phyloP scores from a whole-genome alignment of 2,329 filamentous ascomycete genomes.

The Ceratocystis variospora region DNA sequence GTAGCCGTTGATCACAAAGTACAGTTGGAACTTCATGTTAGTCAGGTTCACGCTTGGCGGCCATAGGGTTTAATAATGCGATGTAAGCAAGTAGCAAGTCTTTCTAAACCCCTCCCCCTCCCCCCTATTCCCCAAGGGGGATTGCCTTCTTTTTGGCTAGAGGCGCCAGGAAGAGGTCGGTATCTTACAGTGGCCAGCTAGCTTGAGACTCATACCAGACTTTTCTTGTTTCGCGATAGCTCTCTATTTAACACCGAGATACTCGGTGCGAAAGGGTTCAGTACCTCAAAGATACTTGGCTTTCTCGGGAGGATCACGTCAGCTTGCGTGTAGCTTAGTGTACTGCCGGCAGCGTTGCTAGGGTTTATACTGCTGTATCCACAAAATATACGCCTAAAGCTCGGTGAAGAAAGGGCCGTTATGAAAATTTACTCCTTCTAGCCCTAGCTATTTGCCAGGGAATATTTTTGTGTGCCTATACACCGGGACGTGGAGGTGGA shows the following conservation, averaged over 20 bases:
- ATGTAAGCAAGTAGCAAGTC: neutral
- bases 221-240: neutral
- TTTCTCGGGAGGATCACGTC: slow-evolving; percentile 7
- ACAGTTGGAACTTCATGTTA: neutral
- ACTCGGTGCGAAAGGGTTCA: neutral
- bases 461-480: neutral
- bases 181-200: neutral
- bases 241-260: neutral
- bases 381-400: neutral
- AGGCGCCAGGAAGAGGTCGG: neutral
- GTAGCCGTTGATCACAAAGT: neutral
- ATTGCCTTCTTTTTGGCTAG: too few relatives aligned
- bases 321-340: neutral
- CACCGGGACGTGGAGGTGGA: neutral
- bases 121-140: too few relatives aligned
- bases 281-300: slow-evolving; percentile 2
- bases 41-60: neutral
- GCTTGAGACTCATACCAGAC: neutral
- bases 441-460: neutral
- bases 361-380: neutral
- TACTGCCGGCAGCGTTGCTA: neutral
- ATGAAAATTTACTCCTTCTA: neutral
- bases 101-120: neutral
- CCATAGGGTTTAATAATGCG: neutral
- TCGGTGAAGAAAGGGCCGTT: neutral